Conservation (phyloP, 345 rosid genomes). For the Euphorbia peplus region DNA sequence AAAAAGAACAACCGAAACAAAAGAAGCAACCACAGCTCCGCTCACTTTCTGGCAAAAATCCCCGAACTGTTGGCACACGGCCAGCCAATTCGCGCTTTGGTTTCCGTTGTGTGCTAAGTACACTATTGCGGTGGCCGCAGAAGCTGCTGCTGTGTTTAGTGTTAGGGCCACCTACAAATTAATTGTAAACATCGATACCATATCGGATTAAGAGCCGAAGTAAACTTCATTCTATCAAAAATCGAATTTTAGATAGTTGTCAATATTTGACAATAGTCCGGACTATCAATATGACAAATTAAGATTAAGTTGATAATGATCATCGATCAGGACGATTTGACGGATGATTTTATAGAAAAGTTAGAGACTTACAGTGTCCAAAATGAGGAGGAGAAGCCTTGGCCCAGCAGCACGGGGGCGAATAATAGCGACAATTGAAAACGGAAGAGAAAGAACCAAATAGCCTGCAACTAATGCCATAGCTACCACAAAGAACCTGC, state of each 20-base stretch:
- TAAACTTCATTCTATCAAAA: too few species aligned
- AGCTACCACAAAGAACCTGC: slow-evolving; percentile 76
- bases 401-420: slow-evolving; percentile 72
- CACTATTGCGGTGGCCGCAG: slow-evolving; percentile 68
- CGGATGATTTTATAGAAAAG: too few species aligned
- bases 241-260: too few species aligned
- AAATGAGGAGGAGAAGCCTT: slow-evolving; percentile 50
- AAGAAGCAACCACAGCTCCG: slow-evolving; percentile 80
- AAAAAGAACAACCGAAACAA: slow-evolving; percentile 43
- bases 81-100: slow-evolving; percentile 71
- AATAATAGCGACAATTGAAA: slow-evolving; percentile 63
- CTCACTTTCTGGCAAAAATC: slow-evolving; percentile 74
- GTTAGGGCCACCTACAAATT: slow-evolving; percentile 55
- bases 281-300: too few species aligned
- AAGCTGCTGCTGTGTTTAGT: slow-evolving; percentile 52
- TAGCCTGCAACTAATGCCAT: slow-evolving; percentile 61
- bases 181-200: not conserved
- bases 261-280: too few species aligned
- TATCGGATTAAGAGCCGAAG: too few species aligned
- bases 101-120: slow-evolving; percentile 89
- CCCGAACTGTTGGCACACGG: slow-evolving; percentile 75
- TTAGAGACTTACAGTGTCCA: slow-evolving; percentile 49
- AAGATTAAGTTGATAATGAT: too few species aligned
- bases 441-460: slow-evolving; percentile 74
- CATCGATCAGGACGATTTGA: too few species aligned